Base-by-base conservation (phyloP, 768 basidiomycete species). In the Rhodotorula taiwanensis region DNA sequence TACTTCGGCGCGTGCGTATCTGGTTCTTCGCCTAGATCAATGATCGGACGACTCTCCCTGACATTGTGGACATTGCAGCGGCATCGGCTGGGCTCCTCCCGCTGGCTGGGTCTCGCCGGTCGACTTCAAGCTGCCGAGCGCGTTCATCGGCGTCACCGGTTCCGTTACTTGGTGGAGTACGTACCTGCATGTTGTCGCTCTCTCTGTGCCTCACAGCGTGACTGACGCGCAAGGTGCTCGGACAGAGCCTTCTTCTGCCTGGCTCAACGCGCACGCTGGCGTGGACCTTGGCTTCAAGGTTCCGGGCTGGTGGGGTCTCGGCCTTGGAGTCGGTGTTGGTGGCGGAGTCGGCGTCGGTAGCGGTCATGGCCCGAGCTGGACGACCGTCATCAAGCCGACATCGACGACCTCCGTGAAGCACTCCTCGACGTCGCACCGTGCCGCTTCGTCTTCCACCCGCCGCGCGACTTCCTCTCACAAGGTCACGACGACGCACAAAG, bases 31-130 rank as follows among this genome's bases (percentile, higher is more conserved):
- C 9, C 14, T 13, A 23, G 45, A 28, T 15, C 14, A n/a, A n/a
- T n/a, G n/a, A n/a, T n/a, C n/a, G n/a, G n/a, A n/a, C n/a, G n/a
- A 27, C 47, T 27, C 47, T 13, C 20, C 14, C 47, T 44, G 11
- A 11, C 7, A 18, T 21, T n/a, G 20, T 7, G 13, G 13, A 7
- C 43, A 13, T n/a, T n/a, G 20, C 43, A 44, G 43, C 20, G 16
- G 4, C 6, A 34, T 51, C 43, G 58, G 58, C 23, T 59, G 58
- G 58, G 58, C 50, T 15, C 58, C 58, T 20, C 18, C 58, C n/a
- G 50, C 31, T n/a, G 28, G 10, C 14, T 52, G 39, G 41, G 4
- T 23, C 4, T 43, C 28, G 49, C 31, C 39, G 5, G 15, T n/a
- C 16, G 30, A 30, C 3, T 33, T 30, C 28, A 9, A 6, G 2